Base-by-base conservation (phyloP, 306 rosid genomes). In the Ammopiptanthus mongolicus region DNA sequence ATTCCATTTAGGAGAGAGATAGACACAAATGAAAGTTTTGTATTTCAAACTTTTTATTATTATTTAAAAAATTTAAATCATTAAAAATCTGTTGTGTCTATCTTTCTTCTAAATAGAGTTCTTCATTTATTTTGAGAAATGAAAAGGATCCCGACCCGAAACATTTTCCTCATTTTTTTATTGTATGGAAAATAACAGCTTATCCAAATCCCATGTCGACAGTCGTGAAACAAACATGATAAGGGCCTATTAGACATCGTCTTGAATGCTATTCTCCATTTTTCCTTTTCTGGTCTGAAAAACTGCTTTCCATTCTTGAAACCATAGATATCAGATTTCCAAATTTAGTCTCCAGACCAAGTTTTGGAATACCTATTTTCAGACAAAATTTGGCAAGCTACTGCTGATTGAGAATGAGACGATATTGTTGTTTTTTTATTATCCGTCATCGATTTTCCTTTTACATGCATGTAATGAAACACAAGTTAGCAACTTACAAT, bases 321-420 rank as follows among this genome's bases (percentile, higher is more conserved):
- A 29, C 28, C 51, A 19, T 28, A 18, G 8, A 41, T 19, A 21
- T 14, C 67, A 72, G n/a, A 78, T 62, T 36, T 28, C 23, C 58
- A 12, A 52, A 63, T n/a, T 1, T 50, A 69, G 22, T 60, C 2
- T 52, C 53, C 56, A 36, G 36, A 31, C 57, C 13, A 55, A 7
- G 58, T 70, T 78, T 25, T n/a, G n/a, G n/a, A n/a, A n/a, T n/a
- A n/a, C n/a, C n/a, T n/a, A n/a, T n/a, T 2, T 52, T 63, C 56
- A 36, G 36, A 31, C 57, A 8, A 55, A 7, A 50, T 70, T 78
- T 25, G 6, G 18, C 22, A 48, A n/a, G 8, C 22, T 33, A 25
- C 51, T 12, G 51, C 33, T 68, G 52, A 67, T 77, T 77, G 75
- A 67, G 52, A 66, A 42, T 34, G 63, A 8, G 60, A 69, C 55